Evolutionary conservation across 179 eudicot genomes (phyloP), one percentile per base, ranked within the genome.

Genomic region (Beta corolliflora): DNA sequence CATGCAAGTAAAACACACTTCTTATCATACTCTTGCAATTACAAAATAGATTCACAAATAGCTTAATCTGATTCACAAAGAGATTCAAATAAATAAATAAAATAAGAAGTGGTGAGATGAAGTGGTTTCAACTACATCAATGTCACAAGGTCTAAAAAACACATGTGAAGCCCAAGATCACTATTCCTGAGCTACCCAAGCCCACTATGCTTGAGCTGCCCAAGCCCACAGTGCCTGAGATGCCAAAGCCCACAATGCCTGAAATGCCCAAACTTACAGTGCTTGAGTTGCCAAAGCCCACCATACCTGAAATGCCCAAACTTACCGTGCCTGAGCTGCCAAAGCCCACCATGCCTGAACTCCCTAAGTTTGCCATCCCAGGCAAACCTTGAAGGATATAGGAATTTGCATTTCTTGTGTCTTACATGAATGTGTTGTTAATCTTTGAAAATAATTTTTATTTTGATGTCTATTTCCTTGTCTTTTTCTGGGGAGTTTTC

Each of bases 201-300:
- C 80, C 76, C 5, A 56, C 81, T 18, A 46, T 53, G 15, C 84
- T 85, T 5, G 75, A 77, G 56, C 7, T 81, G 23, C 86, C 81
- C 1, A 56, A 77, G 45, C 61, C 75, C 25, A 15, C 59, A 9
- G 8, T 60, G 14, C 86, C 81, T 3, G 83, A 84, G 16, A 3
- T 81, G 25, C 87, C 87, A 5, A 81, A 73, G 5, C 54, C 48
- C 7, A 61, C 58, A 5, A 9, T 70, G 7, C 82, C 83, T n/a
- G 81, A 81, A 14, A 1, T 66, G 15, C 86, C 86, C 0, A 77
- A 73, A 21, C 77, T 59, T 1, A 11, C 9, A 19, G 3, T 71
- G 14, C 41, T 18, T 8, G 73, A 70, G 21, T 8, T 44, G 19
- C 72, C 72, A 5, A 44, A 69, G 25, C 44, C 13, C 9, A 13